Percentiles rank a stretch among this genome's conserved stretches.
These are phyloP conservation scores for Entomortierella lignicola DNA, from an alignment of 192 early-diverging fungal genomes.

Conservation along the genomic window DNA sequence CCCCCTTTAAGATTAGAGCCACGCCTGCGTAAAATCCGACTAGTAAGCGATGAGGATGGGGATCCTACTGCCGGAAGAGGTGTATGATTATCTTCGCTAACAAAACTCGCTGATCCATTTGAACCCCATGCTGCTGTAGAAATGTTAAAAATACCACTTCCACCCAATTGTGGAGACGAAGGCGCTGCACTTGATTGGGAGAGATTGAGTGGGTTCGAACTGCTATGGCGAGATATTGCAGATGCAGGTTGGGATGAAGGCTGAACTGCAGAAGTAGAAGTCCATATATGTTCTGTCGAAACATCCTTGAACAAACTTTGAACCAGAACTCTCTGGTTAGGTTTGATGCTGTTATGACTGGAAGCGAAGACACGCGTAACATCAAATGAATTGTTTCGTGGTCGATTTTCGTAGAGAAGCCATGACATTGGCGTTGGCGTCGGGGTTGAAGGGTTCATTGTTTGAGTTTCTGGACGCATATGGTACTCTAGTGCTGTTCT, in stretches of 20 bases:
- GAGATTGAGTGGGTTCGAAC: not conserved
- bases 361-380: conserved; percentile 30
- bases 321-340: conserved; percentile 17
- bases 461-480: not conserved
- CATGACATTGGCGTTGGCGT: conserved; percentile 19
- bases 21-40: conserved; percentile 12
- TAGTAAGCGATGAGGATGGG: conserved; percentile 19
- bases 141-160: not conserved
- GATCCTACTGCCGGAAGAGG: not conserved
- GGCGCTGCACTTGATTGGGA: conserved; percentile 3
- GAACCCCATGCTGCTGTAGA: not conserved
- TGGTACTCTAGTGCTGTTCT: not conserved
- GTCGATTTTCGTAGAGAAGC: conserved; percentile 19
- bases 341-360: conserved; percentile 21
- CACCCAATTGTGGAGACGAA: not conserved
- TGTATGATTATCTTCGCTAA: not conserved
- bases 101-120: not conserved
- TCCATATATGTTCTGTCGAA: conserved; percentile 43
- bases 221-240: conserved; percentile 2
- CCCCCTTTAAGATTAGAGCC: not conserved
- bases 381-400: conserved; percentile 32
- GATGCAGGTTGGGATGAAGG: not conserved
- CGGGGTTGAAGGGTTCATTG: not conserved
- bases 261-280: conserved; percentile 2
- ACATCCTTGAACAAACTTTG: conserved; percentile 52